A percentile compares a stretch with the other conserved stretches of the same genome.
These are phyloP conservation scores for Dipteronia sinensis DNA, from an alignment of 345 rosid species.

Conservation along the genomic window DNA sequence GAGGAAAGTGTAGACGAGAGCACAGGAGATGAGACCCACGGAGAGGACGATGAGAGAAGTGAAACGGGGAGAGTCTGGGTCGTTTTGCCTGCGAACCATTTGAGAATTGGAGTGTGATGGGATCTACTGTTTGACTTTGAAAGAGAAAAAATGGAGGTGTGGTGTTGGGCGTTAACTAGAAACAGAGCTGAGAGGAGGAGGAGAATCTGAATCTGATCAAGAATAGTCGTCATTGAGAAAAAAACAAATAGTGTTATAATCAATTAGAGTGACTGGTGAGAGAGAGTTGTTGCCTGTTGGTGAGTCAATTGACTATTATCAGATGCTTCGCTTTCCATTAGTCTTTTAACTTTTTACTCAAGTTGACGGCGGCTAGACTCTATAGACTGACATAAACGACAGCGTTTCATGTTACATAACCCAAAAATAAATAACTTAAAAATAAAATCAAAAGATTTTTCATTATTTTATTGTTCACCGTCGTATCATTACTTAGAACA, in stretches of 20 bases:
- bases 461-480: too few relatives aligned
- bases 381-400: background rate
- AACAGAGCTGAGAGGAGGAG: background rate
- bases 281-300: background rate
- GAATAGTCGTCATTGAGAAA: conserved; percentile 18
- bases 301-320: background rate
- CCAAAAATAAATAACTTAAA: too few relatives aligned
- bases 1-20: conserved; percentile 67
- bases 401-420: background rate
- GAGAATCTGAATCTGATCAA: background rate
- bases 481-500: too few relatives aligned
- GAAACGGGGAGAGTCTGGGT: conserved; percentile 59
- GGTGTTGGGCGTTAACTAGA: conserved; percentile 15
- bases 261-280: background rate
- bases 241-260: background rate
- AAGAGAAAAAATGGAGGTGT: conserved; percentile 19
- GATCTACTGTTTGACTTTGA: background rate
- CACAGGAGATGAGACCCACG: conserved; percentile 59
- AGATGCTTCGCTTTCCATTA: background rate
- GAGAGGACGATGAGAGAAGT: conserved; percentile 52
- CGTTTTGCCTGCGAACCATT: conserved; percentile 72
- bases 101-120: conserved; percentile 10
- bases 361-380: background rate
- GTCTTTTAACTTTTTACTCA: too few relatives aligned
- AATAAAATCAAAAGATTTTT: too few relatives aligned